A percentile compares a stretch with the other conserved stretches of the same genome.
Evolutionary conservation across 1,284 basidiomycete genomes (phyloP).

Genomic region (Cutaneotrichosporon cyanovorans): DNA sequence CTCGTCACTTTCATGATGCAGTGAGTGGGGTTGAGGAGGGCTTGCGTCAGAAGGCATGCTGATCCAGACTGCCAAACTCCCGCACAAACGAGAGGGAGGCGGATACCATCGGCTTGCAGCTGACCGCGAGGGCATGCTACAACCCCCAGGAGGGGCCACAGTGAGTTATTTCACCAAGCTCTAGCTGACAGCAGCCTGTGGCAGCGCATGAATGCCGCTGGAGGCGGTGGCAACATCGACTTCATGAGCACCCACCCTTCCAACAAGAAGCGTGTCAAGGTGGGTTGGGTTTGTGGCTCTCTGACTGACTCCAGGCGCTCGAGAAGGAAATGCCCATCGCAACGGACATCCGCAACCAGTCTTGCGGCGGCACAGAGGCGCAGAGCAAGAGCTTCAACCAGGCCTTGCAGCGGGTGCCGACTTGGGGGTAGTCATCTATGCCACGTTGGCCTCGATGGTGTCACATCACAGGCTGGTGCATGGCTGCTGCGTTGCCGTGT

Average conservation of each 20-base stretch:
- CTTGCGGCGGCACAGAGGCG: not conserved
- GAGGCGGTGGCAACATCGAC: slow-evolving; percentile 32
- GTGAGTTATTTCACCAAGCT: slow-evolving; percentile 46
- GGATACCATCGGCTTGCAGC: slow-evolving; percentile 64
- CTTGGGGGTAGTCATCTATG: too few species aligned
- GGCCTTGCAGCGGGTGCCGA: not conserved
- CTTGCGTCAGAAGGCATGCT: not conserved
- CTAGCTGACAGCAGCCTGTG: slow-evolving; percentile 55
- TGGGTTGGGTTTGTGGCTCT: slow-evolving; percentile 32
- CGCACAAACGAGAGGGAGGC: slow-evolving; percentile 75
- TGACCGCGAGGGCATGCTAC: slow-evolving; percentile 52
- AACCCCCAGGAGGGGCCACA: slow-evolving; percentile 54
- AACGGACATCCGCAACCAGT: not conserved
- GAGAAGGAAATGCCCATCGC: slow-evolving; percentile 1
- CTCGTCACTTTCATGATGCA: slow-evolving; percentile 43
- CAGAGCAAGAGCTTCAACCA: not conserved
- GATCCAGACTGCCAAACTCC: slow-evolving; percentile 64
- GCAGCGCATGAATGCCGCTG: slow-evolving; percentile 51
- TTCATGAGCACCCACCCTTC: slow-evolving; percentile 63
- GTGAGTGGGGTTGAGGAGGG: slow-evolving; percentile 1
- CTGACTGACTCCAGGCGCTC: slow-evolving; percentile 5
- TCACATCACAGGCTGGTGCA: too few species aligned
- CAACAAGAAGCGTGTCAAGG: slow-evolving; percentile 61
- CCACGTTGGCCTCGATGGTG: too few species aligned
- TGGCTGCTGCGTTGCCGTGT: too few species aligned